Conservation (phyloP, 176 grass and related monocot genomes). For the Carex kokanica region DNA sequence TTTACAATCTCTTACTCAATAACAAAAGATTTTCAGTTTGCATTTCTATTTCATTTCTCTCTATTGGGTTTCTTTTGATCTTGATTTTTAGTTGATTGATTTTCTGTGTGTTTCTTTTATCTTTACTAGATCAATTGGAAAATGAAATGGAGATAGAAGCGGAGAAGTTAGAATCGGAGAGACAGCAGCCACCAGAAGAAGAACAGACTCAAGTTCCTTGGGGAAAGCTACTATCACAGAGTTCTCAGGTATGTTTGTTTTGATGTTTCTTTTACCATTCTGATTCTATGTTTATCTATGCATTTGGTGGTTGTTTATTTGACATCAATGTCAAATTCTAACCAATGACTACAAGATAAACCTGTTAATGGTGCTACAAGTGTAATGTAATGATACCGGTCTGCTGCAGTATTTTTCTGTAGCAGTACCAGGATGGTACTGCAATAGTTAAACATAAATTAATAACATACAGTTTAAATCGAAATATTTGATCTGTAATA, state of each 20-base stretch:
- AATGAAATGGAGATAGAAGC: constrained; percentile 54
- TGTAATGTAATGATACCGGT: background rate
- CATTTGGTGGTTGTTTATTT: background rate
- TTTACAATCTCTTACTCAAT: background rate
- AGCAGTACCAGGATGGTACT: background rate
- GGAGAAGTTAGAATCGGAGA: constrained; percentile 13
- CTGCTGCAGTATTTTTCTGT: background rate
- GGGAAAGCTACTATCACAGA: constrained; percentile 91
- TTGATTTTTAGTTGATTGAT: constrained; percentile 8
- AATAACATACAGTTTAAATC: background rate
- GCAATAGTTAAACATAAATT: constrained; percentile 6
- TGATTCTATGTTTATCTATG: constrained; percentile 1
- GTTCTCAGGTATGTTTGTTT: constrained; percentile 48
- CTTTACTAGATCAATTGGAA: constrained; percentile 44
- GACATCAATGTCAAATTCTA: constrained; percentile 19
- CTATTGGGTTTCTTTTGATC: background rate
- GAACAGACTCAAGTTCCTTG: constrained; percentile 46
- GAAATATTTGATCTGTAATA: background rate
- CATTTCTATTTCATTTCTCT: background rate
- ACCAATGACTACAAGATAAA: background rate
- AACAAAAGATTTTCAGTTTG: background rate
- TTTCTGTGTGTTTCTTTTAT: constrained; percentile 19
- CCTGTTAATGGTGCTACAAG: background rate
- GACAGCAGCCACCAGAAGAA: constrained; percentile 29
- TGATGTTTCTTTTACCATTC: constrained; percentile 10